phyloP scores from a whole-genome alignment of 805 yeast species.

The Schwanniomyces vanrijiae region DNA sequence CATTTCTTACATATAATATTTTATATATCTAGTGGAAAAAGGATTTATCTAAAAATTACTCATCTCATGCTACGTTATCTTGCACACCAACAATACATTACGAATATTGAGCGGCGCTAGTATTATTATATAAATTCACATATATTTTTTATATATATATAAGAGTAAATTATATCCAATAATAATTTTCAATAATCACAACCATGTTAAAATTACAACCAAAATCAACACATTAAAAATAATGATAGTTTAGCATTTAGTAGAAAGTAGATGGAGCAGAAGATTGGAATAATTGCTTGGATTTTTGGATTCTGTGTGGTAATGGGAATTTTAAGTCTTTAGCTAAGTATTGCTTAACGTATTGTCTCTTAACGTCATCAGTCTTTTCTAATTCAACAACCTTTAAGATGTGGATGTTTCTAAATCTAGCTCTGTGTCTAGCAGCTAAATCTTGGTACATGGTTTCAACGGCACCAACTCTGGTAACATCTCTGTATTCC shows the following conservation, averaged over 20 bases:
- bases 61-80: not conserved
- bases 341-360: slow-evolving; percentile 94
- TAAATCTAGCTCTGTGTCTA: slow-evolving; percentile 99
- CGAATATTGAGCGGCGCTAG: not conserved
- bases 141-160: slow-evolving; percentile 9
- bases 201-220: slow-evolving; percentile 11
- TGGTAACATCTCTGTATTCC: slow-evolving; percentile 99
- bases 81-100: not conserved
- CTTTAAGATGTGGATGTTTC: slow-evolving; percentile 98
- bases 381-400: slow-evolving; percentile 98
- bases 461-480: slow-evolving; percentile 98
- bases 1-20: slow-evolving; percentile 70
- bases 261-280: slow-evolving; percentile 97
- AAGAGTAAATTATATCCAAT: slow-evolving; percentile 9
- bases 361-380: slow-evolving; percentile 98
- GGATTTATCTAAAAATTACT: too few relatives aligned
- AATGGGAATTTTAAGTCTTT: slow-evolving; percentile 99
- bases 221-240: slow-evolving; percentile 6
- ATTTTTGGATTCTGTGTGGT: slow-evolving; percentile 98
- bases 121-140: slow-evolving; percentile 4
- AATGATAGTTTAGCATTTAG: slow-evolving; percentile 45
- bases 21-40: too few relatives aligned
- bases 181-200: slow-evolving; percentile 6
- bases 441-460: slow-evolving; percentile 99
- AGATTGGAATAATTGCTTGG: slow-evolving; percentile 83